phyloP scores from a whole-genome alignment of 2,329 filamentous ascomycete species.

The Claviceps arundinis region DNA sequence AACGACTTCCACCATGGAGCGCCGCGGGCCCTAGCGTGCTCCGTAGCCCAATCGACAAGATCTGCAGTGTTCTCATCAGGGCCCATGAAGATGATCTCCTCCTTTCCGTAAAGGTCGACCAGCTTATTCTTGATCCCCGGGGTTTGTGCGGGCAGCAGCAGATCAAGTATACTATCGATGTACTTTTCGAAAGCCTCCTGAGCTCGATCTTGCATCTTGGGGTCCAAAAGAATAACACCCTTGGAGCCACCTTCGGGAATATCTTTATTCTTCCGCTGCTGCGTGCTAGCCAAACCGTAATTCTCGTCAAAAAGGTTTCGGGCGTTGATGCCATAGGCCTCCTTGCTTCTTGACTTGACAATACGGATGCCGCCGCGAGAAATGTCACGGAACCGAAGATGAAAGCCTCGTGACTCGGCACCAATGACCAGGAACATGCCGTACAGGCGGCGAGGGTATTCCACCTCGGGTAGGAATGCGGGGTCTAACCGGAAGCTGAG shows the following conservation, averaged over 20 bases:
- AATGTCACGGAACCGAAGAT: slow-evolving; percentile 94
- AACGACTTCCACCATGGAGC: slow-evolving; percentile 99
- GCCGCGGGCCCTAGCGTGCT: slow-evolving; percentile 74
- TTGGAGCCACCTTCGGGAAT: slow-evolving; percentile 97
- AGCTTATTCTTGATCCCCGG: slow-evolving; percentile 99
- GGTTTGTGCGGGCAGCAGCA: slow-evolving; percentile 76
- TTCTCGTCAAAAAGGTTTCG: slow-evolving; percentile 97
- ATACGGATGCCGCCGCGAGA: slow-evolving; percentile 95
- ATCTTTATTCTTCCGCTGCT: slow-evolving; percentile 99
- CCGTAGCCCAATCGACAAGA: slow-evolving; percentile 95
- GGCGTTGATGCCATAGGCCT: slow-evolving; percentile 92
- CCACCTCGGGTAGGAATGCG: slow-evolving; percentile 73
- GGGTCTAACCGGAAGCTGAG: slow-evolving; percentile 91
- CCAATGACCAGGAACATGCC: slow-evolving; percentile 99
- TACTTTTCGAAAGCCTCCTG: slow-evolving; percentile 97
- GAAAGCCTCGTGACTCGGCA: slow-evolving; percentile 92
- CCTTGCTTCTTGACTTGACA: slow-evolving; percentile 92
- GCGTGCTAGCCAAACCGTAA: slow-evolving; percentile 94
- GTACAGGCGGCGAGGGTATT: slow-evolving; percentile 87
- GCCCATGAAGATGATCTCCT: slow-evolving; percentile 97
- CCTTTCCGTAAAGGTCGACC: slow-evolving; percentile 84
- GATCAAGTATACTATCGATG: slow-evolving; percentile 94
- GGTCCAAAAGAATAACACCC: slow-evolving; percentile 89
- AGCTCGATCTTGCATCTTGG: slow-evolving; percentile 86
- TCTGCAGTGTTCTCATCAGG: slow-evolving; percentile 98